These are phyloP conservation scores for Sequoia sempervirens DNA, from an alignment of 75 land plant genomes.

Conservation along the genomic window DNA sequence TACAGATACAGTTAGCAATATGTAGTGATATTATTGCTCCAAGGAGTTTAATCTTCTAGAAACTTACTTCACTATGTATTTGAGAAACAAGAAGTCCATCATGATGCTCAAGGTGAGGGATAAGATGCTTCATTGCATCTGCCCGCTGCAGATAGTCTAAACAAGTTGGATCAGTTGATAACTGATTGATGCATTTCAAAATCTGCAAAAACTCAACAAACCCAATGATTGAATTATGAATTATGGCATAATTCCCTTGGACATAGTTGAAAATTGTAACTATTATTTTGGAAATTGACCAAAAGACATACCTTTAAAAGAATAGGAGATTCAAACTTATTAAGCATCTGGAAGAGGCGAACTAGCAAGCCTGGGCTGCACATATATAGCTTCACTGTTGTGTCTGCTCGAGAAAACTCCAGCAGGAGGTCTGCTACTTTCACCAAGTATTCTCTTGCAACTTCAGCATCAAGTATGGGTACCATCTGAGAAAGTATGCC, in stretches of 20 bases:
- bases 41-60: neutral
- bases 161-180: constrained; percentile 90
- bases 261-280: neutral
- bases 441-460: constrained; percentile 82
- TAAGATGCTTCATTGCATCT: constrained; percentile 96
- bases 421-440: constrained; percentile 94
- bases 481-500: constrained; percentile 85
- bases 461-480: constrained; percentile 79
- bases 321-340: constrained; percentile 84
- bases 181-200: constrained; percentile 87
- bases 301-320: constrained; percentile 73
- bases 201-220: constrained; percentile 37
- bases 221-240: neutral
- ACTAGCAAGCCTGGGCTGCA: constrained; percentile 80
- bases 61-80: constrained; percentile 80
- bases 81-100: constrained; percentile 76
- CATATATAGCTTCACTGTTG: constrained; percentile 81
- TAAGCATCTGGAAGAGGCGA: constrained; percentile 96
- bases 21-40: neutral
- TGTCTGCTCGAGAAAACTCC: constrained; percentile 88
- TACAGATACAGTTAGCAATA: neutral
- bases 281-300: neutral
- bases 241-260: neutral
- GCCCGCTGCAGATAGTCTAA: constrained; percentile 91
- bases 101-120: constrained; percentile 83